phyloP scores from a whole-genome alignment of 257 asterid genomes.

The Ballota nigra region DNA sequence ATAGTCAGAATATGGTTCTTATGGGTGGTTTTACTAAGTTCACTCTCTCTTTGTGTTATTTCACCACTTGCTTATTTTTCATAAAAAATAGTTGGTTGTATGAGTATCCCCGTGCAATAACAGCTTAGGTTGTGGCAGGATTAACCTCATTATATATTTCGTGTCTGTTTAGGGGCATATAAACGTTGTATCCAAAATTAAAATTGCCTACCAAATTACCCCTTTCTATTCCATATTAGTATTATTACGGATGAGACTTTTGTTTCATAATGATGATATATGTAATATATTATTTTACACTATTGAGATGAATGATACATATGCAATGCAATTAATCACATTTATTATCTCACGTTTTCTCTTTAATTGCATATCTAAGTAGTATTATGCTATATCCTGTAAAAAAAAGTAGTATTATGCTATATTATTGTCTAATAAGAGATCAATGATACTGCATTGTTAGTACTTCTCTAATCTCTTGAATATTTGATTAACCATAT shows the following conservation, averaged over 20 bases:
- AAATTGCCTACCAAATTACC: neutral
- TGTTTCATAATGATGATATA: no score
- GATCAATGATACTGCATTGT: neutral
- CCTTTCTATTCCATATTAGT: neutral
- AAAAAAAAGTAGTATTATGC: no score
- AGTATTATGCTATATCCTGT: no score
- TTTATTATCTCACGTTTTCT: no score
- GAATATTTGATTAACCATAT: neutral
- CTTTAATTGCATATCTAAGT: no score
- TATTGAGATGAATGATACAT: no score
- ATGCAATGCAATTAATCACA: no score
- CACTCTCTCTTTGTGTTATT: neutral
- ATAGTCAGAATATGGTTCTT: neutral
- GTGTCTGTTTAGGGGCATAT: neutral
- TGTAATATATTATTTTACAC: no score
- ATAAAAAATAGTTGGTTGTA: neutral
- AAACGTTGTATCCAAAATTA: neutral
- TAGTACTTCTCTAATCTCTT: neutral
- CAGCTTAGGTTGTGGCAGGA: neutral
- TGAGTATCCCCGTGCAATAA: neutral
- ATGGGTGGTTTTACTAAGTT: neutral
- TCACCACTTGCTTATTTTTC: neutral
- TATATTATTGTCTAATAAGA: no score
- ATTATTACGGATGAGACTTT: no score
- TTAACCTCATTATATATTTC: neutral